phyloP scores from a whole-genome alignment of 1,139 yeast species.

The Lodderomyces margitis region DNA sequence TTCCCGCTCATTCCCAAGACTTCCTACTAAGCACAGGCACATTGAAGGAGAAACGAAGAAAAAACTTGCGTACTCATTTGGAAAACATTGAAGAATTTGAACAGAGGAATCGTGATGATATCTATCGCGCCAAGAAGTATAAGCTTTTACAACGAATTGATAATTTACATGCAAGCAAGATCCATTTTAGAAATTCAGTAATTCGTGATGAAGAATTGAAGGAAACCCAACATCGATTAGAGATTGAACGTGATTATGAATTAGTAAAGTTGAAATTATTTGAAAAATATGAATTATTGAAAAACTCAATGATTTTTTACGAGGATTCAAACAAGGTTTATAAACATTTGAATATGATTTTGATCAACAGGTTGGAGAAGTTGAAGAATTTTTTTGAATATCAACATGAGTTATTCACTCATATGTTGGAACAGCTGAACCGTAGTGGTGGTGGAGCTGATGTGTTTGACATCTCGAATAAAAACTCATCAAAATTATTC shows the following conservation, averaged over 20 bases:
- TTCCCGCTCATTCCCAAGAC: slow-evolving; percentile 19
- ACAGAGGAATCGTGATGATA: slow-evolving; percentile 18
- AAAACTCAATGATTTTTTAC: slow-evolving; percentile 34
- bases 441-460: slow-evolving; percentile 19
- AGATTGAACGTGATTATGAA: slow-evolving; percentile 31
- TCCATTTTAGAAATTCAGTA: slow-evolving; percentile 17
- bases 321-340: slow-evolving; percentile 40
- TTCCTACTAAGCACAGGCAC: slow-evolving; percentile 25
- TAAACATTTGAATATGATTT: slow-evolving; percentile 28
- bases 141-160: slow-evolving; percentile 27
- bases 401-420: slow-evolving; percentile 31
- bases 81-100: slow-evolving; percentile 19
- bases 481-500: slow-evolving; percentile 37
- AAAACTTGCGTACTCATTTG: slow-evolving; percentile 19
- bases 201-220: slow-evolving; percentile 33
- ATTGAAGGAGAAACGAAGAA: slow-evolving; percentile 26
- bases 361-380: slow-evolving; percentile 39
- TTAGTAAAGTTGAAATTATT: slow-evolving; percentile 34
- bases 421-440: slow-evolving; percentile 19
- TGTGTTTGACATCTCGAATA: slow-evolving; percentile 32
- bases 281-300: slow-evolving; percentile 35
- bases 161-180: slow-evolving; percentile 25
- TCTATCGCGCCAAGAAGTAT: slow-evolving; percentile 24
- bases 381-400: slow-evolving; percentile 41
- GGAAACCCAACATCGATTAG: slow-evolving; percentile 17